Evolutionary conservation across 1,284 basidiomycete genomes (phyloP).

Genomic region (Pisolithus thermaeus): DNA sequence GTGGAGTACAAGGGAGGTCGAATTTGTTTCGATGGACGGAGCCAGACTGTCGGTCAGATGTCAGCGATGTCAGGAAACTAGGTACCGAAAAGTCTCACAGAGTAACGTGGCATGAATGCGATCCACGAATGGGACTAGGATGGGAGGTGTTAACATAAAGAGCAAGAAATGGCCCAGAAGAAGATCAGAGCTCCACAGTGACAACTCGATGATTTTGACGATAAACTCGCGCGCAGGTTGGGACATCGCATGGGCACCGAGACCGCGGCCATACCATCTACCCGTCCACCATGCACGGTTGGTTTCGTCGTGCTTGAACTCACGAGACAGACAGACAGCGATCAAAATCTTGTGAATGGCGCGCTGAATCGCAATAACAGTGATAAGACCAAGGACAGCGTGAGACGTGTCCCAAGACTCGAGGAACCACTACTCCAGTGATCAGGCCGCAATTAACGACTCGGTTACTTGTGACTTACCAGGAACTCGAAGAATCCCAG

Average conservation of each 20-base stretch:
- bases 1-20: conserved; percentile 89
- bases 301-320: conserved; percentile 97
- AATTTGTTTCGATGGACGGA: conserved; percentile 85
- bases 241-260: conserved; percentile 83
- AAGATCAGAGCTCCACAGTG: conserved; percentile 76
- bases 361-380: conserved; percentile 84
- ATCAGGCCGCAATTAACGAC: conserved; percentile 1
- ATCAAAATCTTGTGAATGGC: conserved; percentile 91
- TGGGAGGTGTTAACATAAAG: conserved; percentile 70
- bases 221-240: conserved; percentile 86
- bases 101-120: conserved; percentile 70
- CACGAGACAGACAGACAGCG: conserved; percentile 85
- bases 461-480: conserved; percentile 42
- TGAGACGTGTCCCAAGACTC: conserved; percentile 91
- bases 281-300: conserved; percentile 98
- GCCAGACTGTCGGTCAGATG: conserved; percentile 54
- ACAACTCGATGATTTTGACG: conserved; percentile 82
- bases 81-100: conserved; percentile 40
- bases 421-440: conserved; percentile 74
- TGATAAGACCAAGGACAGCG: conserved; percentile 84
- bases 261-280: conserved; percentile 90
- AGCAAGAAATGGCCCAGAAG: conserved; percentile 61
- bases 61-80: conserved; percentile 13
- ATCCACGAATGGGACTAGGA: conserved; percentile 72
- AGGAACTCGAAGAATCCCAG: conserved; percentile 93